Evolutionary conservation across 164 flowering plant species (phyloP), one percentile per base, ranked within the genome.

Genomic region (Stephania japonica): DNA sequence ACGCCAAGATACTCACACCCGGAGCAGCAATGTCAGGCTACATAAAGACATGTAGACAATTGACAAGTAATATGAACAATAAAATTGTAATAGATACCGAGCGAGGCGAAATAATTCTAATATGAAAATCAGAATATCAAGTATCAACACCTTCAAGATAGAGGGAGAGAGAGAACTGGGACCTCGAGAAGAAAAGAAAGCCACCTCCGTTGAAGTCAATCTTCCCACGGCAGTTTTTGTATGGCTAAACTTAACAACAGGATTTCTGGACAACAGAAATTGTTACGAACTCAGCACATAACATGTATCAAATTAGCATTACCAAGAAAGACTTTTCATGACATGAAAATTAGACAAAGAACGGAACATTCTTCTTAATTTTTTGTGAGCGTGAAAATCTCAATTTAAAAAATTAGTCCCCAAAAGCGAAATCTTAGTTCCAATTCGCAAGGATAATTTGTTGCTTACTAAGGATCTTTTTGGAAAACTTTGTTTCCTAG

Each of bases 1-100:
- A 61, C 0, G 92, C 92, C 72, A 87, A 78, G 66, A 88, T 86
- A 70, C 83, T 83, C 42, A 88, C 87, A 44, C 91, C 91, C 50
- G 91, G 91, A 65, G 89, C 88, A 59, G 87, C 83, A 72, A 88
- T 79, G 50, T 90, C 68, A 1, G 84, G 85, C 32, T 83, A 83
- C 26, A 78, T 47, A 9, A 47, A 47, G 53, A 47, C 12, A 47
- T 47, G 3, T 47, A 92, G 38, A 92, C 91, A 91, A 32, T 32
- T 32, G 38, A 87, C 83, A 71, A 82, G n/a, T 42, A 21, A 24
- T 18, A 72, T 59, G 78, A 59, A 61, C 10, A 47, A 47, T 47
- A 47, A 47, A 14, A 47, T 47, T 16, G 16, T 2, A 7, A 47
- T 9, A 47, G 12, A 11, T 47, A 16, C 53, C 4, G 38, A 32